phyloP scores from a whole-genome alignment of 352 stramenopile species.

The Saprolegnia diclina region DNA sequence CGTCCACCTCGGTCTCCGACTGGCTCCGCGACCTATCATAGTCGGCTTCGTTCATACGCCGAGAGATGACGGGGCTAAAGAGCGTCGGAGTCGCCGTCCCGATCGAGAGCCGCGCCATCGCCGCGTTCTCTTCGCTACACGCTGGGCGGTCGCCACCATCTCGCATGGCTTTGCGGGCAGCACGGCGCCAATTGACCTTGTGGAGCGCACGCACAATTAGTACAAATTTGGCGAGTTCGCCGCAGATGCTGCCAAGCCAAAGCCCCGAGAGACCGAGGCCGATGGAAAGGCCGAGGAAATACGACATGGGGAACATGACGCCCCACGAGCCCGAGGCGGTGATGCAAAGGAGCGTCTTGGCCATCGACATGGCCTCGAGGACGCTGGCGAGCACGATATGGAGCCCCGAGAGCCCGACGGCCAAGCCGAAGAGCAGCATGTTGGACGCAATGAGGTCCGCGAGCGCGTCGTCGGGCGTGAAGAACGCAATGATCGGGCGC shows the following conservation, averaged over 20 bases:
- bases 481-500: conserved; percentile 20
- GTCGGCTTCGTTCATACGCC: conserved; percentile 3
- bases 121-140: conserved; percentile 15
- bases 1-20: neutral
- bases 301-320: conserved; percentile 19
- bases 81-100: conserved; percentile 18
- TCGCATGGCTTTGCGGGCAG: conserved; percentile 48
- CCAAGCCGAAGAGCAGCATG: conserved; percentile 10
- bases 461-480: conserved; percentile 20
- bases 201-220: conserved; percentile 31
- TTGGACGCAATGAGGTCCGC: conserved; percentile 1
- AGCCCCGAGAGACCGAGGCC: conserved; percentile 13
- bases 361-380: conserved; percentile 24
- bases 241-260: conserved; percentile 21
- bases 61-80: conserved; percentile 22
- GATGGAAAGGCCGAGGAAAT: neutral
- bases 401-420: conserved; percentile 21
- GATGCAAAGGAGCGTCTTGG: conserved; percentile 26
- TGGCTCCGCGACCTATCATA: neutral
- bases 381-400: conserved; percentile 26
- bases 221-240: conserved; percentile 24
- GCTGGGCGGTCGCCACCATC: conserved; percentile 41
- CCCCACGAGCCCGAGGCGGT: conserved; percentile 20
- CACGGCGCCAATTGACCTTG: conserved; percentile 59
- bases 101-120: conserved; percentile 11